Base-by-base conservation (phyloP, 2,329 filamentous ascomycete genomes). In the Arthroderma uncinatum region DNA sequence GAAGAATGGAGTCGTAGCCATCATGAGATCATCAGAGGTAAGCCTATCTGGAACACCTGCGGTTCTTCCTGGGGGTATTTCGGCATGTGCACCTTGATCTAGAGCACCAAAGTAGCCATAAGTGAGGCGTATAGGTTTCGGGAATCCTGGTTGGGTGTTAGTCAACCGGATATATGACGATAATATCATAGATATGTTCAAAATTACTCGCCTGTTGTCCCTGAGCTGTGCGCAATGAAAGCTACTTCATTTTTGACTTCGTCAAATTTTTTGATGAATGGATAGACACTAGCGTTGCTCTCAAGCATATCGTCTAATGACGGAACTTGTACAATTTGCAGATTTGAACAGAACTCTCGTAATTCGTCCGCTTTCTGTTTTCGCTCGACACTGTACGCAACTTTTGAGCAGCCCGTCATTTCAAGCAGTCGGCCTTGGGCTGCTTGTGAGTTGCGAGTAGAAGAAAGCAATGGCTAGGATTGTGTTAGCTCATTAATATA, bases 401-500 rank as follows among this genome's bases (percentile, higher is more conserved):
- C 19, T 34, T 36, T 53, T 19, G 28, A 19, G 25, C 48, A 53
- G n/a, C 33, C 14, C 25, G 33, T 21, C 28, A 33, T 33, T 14
- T 53, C 28, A 14, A 53, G 25, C 19, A 53, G 48, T 10, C 48
- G 2, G 10, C 19, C 8, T 19, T 59, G 66, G 59, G 14, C 66
- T n/a, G 12, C 66, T 67, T 1, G 37, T 56, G 33, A 12, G 10
- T 53, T 23, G 21, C 54, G 39, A 48, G 58, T 57, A 16, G 56
- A 54, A 21, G 54, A 57, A 50, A 72, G 71, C 48, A 73, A 76
- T 59, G 63, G 72, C 33, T 52, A 33, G 14, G 10, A 10, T 14
- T 23, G n/a, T 8, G 6, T 53, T 19, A 53, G n/a, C 5, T 14
- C 40, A 47, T 5, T 12, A 6, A 25, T 47, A 10, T 19, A 28